phyloP scores from a whole-genome alignment of 108 stramenopile species.

The Fragilaria radians region DNA sequence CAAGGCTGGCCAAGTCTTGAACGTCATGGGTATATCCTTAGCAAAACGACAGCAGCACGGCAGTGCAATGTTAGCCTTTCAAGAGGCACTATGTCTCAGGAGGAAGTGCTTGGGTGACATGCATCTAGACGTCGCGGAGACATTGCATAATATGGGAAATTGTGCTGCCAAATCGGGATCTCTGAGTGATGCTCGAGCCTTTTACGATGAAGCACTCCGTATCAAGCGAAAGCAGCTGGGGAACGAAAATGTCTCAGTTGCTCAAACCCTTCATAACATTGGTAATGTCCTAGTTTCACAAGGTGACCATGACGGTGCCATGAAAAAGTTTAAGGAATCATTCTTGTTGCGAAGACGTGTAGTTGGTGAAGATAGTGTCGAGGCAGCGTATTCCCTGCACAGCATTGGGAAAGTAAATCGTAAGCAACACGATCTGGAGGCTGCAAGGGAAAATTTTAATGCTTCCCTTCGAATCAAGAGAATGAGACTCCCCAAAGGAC shows the following conservation, averaged over 20 bases:
- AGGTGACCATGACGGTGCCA: slow-evolving; percentile 22
- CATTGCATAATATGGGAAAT: slow-evolving; percentile 45
- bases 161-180: slow-evolving; percentile 30
- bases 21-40: slow-evolving; percentile 30
- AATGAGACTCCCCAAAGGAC: slow-evolving; percentile 10
- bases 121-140: slow-evolving; percentile 23
- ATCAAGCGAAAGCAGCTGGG: slow-evolving; percentile 23
- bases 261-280: slow-evolving; percentile 39
- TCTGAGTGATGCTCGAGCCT: slow-evolving; percentile 10
- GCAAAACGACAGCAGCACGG: slow-evolving; percentile 15
- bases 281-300: slow-evolving; percentile 24
- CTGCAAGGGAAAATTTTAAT: slow-evolving; percentile 24
- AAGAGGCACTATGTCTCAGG: slow-evolving; percentile 27
- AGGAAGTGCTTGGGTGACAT: slow-evolving; percentile 8
- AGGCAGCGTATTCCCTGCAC: slow-evolving; percentile 40
- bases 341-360: slow-evolving; percentile 14
- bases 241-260: slow-evolving; percentile 15
- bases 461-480: slow-evolving; percentile 29
- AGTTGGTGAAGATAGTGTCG: slow-evolving; percentile 36
- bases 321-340: slow-evolving; percentile 27
- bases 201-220: slow-evolving; percentile 24
- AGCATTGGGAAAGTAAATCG: slow-evolving; percentile 38
- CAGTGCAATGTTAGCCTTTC: slow-evolving; percentile 31
- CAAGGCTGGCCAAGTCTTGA: slow-evolving; percentile 24
- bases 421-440: slow-evolving; percentile 21